phyloP scores from a whole-genome alignment of 1,139 yeast genomes.

The Pichia norvegensis region DNA sequence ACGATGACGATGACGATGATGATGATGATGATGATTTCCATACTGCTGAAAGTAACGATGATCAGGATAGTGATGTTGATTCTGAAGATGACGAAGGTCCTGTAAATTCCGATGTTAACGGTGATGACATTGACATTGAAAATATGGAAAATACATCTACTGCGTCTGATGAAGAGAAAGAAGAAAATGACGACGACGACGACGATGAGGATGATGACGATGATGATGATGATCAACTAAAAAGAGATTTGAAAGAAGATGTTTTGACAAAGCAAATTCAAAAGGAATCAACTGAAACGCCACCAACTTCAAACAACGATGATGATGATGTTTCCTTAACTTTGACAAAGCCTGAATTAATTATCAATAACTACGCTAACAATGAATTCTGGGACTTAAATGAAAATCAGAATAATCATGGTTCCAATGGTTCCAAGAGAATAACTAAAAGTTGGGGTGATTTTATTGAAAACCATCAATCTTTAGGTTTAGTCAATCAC shows the following conservation, averaged over 20 bases:
- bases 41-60: constrained; percentile 13
- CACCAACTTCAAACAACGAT: constrained; percentile 42
- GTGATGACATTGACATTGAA: constrained; percentile 1
- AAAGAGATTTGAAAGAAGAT: constrained; percentile 28
- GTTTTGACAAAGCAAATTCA: constrained; percentile 13
- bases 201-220: constrained; percentile 21
- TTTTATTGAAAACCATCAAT: constrained; percentile 36
- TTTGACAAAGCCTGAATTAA: constrained; percentile 12
- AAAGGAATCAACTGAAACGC: constrained; percentile 25
- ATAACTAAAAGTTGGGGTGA: constrained; percentile 58
- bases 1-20: constrained; percentile 1
- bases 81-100: background rate
- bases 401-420: constrained; percentile 47
- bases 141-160: background rate
- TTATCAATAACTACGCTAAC: constrained; percentile 17
- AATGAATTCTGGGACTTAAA: constrained; percentile 42
- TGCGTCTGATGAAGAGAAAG: constrained; percentile 12
- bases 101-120: constrained; percentile 1
- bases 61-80: constrained; percentile 11
- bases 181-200: constrained; percentile 22
- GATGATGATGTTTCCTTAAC: constrained; percentile 13
- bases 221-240: constrained; percentile 22
- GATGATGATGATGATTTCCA: constrained; percentile 14
- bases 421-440: constrained; percentile 48
- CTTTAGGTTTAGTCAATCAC: constrained; percentile 77